Conservation (phyloP, 2,329 filamentous ascomycete species). For the Fonsecaea pedrosoi region DNA sequence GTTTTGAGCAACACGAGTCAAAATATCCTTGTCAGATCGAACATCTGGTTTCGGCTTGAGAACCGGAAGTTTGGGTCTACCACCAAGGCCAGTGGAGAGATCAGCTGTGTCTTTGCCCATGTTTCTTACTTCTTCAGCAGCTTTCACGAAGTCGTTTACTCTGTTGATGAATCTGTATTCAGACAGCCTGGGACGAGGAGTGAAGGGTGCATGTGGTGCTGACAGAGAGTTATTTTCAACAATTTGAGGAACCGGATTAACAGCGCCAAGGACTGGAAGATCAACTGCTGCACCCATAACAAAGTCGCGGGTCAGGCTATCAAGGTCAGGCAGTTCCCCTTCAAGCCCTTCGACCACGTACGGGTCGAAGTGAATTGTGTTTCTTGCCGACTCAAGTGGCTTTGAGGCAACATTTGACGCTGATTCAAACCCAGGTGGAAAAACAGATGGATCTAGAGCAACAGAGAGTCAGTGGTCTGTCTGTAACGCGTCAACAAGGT, state of each 20-base stretch:
- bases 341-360: background rate
- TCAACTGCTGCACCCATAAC: background rate
- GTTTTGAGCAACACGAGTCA: background rate
- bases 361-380: background rate
- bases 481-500: background rate
- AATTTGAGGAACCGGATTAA: background rate
- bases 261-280: background rate
- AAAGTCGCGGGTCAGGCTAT: background rate
- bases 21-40: background rate
- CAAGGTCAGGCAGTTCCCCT: constrained; percentile 4
- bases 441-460: background rate
- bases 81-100: background rate
- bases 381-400: background rate
- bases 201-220: background rate
- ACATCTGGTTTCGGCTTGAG: background rate
- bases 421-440: background rate
- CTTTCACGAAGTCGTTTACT: background rate
- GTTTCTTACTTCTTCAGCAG: background rate
- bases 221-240: background rate
- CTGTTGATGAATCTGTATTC: background rate
- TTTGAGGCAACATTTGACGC: background rate
- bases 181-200: background rate
- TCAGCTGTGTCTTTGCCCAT: background rate
- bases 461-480: background rate
- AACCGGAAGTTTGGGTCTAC: background rate